Conservation (phyloP, 306 rosid genomes). For the Sicyos edulis region DNA sequence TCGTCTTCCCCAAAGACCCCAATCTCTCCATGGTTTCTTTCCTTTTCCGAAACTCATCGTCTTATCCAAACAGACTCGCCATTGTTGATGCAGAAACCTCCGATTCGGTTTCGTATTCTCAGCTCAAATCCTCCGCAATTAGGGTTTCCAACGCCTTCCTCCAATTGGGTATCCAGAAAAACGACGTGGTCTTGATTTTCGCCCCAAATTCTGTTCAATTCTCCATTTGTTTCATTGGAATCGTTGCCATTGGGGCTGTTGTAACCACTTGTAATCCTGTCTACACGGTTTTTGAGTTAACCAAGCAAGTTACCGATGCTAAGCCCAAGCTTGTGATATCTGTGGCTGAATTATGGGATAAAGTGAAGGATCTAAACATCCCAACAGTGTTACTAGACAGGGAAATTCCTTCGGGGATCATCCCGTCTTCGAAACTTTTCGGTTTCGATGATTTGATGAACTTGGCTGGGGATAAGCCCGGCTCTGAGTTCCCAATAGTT, state of each 20-base stretch:
- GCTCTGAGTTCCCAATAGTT: slow-evolving; percentile 40
- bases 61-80: slow-evolving; percentile 51
- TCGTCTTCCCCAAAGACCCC: slow-evolving; percentile 37
- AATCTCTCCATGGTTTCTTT: slow-evolving; percentile 53
- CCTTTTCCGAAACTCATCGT: slow-evolving; percentile 43
- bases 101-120: slow-evolving; percentile 40
- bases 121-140: slow-evolving; percentile 39
- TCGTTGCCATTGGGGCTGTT: slow-evolving; percentile 56
- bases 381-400: slow-evolving; percentile 47
- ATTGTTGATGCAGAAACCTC: slow-evolving; percentile 52
- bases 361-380: slow-evolving; percentile 41
- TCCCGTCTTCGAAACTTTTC: slow-evolving; percentile 14
- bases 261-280: slow-evolving; percentile 68
- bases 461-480: slow-evolving; percentile 26
- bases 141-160: slow-evolving; percentile 47
- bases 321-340: slow-evolving; percentile 66
- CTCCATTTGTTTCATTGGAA: slow-evolving; percentile 51
- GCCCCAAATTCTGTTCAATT: slow-evolving; percentile 61
- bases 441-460: slow-evolving; percentile 39
- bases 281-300: slow-evolving; percentile 54
- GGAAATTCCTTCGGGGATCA: neutral
- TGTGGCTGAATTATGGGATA: slow-evolving; percentile 53
- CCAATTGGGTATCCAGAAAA: slow-evolving; percentile 50
- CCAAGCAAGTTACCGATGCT: slow-evolving; percentile 61
- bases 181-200: slow-evolving; percentile 70